Percentiles rank a stretch among this genome's conserved stretches.
These are phyloP conservation scores for Scortechinia acanthostroma DNA, from an alignment of 2,329 filamentous ascomycete species.

Conservation along the genomic window DNA sequence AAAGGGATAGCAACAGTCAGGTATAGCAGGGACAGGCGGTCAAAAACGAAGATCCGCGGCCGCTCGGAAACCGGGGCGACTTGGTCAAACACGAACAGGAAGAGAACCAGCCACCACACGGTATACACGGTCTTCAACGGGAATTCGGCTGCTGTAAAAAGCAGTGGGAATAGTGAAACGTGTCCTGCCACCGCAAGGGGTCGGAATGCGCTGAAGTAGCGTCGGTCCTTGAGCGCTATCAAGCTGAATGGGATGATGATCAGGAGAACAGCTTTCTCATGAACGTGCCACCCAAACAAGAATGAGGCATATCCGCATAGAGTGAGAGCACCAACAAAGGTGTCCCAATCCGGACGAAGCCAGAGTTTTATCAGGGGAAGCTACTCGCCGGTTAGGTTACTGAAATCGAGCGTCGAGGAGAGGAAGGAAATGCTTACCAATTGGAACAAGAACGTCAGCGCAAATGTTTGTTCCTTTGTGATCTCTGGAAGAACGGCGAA, in stretches of 20 bases:
- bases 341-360: slow-evolving; percentile 73
- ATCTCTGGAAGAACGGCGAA: slow-evolving; percentile 91
- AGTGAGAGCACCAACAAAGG: slow-evolving; percentile 81
- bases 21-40: slow-evolving; percentile 84
- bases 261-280: slow-evolving; percentile 91
- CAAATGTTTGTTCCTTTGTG: slow-evolving; percentile 72
- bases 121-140: slow-evolving; percentile 92
- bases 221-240: slow-evolving; percentile 79
- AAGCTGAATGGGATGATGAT: slow-evolving; percentile 93
- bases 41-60: slow-evolving; percentile 79
- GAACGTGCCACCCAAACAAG: slow-evolving; percentile 96
- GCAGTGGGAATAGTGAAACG: slow-evolving; percentile 85
- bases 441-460: slow-evolving; percentile 77
- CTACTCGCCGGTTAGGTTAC: neutral
- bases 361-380: slow-evolving; percentile 78
- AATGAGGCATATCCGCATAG: slow-evolving; percentile 95
- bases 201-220: slow-evolving; percentile 84
- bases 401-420: neutral
- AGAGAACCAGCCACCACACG: slow-evolving; percentile 80
- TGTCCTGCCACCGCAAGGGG: slow-evolving; percentile 89
- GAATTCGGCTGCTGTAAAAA: slow-evolving; percentile 89
- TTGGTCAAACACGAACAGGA: slow-evolving; percentile 79
- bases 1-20: slow-evolving; percentile 83
- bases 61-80: slow-evolving; percentile 76
- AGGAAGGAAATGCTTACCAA: slow-evolving; percentile 20